phyloP scores from a whole-genome alignment of 345 rosid genomes.

The Noccaea caerulescens region DNA sequence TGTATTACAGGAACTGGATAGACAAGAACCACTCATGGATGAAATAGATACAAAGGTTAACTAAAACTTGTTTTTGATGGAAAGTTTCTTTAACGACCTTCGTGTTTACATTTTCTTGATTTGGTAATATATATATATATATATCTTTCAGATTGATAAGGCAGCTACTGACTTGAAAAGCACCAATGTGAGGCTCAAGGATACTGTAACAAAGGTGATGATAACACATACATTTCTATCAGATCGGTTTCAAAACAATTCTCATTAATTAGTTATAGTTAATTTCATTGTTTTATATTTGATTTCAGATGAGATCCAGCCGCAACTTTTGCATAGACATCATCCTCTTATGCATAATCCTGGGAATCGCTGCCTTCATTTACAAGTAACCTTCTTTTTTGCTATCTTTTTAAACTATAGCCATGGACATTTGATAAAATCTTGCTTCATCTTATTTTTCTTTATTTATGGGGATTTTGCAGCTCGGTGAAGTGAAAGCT shows the following conservation, averaged over 20 bases:
- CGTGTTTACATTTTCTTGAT: not conserved
- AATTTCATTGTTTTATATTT: constrained; percentile 10
- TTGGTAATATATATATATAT: too few species aligned
- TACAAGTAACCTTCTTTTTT: constrained; percentile 67
- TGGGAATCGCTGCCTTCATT: constrained; percentile 88
- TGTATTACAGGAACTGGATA: constrained; percentile 72
- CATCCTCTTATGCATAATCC: constrained; percentile 68
- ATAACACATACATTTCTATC: constrained; percentile 21
- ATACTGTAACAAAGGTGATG: constrained; percentile 79
- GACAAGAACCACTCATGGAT: constrained; percentile 93
- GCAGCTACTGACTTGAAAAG: constrained; percentile 77
- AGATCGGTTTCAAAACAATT: not conserved
- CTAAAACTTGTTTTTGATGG: not conserved
- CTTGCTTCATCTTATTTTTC: constrained; percentile 15
- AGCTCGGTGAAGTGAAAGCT: constrained; percentile 40
- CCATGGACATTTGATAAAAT: not conserved
- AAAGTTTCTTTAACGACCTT: not conserved
- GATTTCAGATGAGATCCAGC: constrained; percentile 74
- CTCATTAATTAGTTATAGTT: not conserved
- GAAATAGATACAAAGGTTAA: constrained; percentile 87
- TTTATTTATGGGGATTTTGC: constrained; percentile 10
- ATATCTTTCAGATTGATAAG: constrained; percentile 68
- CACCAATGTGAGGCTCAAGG: constrained; percentile 82
- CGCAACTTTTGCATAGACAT: constrained; percentile 94
- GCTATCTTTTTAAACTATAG: constrained; percentile 2